phyloP scores from a whole-genome alignment of 129 eudicot genomes.

The Chrysanthemum makinoi region DNA sequence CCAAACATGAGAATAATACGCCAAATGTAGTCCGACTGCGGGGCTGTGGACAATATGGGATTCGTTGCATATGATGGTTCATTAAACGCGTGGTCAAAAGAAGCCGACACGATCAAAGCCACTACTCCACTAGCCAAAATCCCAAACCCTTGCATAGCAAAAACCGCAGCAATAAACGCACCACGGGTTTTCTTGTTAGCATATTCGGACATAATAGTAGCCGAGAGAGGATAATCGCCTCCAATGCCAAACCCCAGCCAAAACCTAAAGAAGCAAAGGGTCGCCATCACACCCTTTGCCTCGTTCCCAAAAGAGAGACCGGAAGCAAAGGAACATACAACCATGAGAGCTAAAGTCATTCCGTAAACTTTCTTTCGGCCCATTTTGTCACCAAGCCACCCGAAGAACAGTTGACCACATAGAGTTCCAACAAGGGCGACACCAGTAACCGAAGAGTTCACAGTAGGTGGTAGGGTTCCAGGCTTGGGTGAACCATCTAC shows the following conservation, averaged over 20 bases:
- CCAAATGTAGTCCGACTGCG: conserved; percentile 46
- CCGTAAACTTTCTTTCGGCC: conserved; percentile 50
- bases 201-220: conserved; percentile 51
- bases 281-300: conserved; percentile 25
- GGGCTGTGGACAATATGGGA: not conserved
- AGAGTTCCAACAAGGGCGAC: no score
- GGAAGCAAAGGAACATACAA: conserved; percentile 39
- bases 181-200: conserved; percentile 41
- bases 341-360: conserved; percentile 39
- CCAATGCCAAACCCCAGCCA: conserved; percentile 51
- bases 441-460: conserved; percentile 23
- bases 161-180: conserved; percentile 48
- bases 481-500: no score
- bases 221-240: conserved; percentile 51
- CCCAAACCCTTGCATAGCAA: conserved; percentile 57
- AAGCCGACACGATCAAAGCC: conserved; percentile 26
- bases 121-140: conserved; percentile 33
- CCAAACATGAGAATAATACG: conserved; percentile 50
- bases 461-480: conserved; percentile 39
- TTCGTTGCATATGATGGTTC: not conserved
- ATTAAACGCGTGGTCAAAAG: not conserved
- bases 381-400: conserved; percentile 40
- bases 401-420: conserved; percentile 35
- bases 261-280: conserved; percentile 50
- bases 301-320: conserved; percentile 39